Evolutionary conservation across 495 filamentous ascomycete species (phyloP).

Genomic region (Schizothecium vesticola): DNA sequence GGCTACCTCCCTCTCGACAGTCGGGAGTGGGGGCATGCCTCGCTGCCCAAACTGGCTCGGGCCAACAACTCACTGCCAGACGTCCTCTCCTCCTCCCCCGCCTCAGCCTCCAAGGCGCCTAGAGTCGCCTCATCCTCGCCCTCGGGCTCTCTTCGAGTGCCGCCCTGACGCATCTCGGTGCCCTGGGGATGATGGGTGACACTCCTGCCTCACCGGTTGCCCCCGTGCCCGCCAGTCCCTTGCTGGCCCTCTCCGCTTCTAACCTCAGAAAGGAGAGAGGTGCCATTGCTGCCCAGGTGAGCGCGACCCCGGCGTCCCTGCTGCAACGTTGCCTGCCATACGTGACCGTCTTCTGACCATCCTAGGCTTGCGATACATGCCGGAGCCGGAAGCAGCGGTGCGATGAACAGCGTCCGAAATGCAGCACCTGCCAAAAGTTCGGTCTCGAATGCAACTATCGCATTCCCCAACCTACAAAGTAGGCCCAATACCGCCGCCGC

Average conservation of each 20-base stretch:
- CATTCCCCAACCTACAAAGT: slow-evolving; percentile 60
- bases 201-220: slow-evolving; percentile 12
- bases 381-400: slow-evolving; percentile 83
- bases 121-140: not conserved
- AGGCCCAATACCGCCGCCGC: slow-evolving; percentile 28
- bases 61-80: not conserved
- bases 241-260: slow-evolving; percentile 2
- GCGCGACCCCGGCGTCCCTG: not conserved
- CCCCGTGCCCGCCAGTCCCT: slow-evolving; percentile 9
- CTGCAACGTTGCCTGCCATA: not conserved
- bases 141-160: not conserved
- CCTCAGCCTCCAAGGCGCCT: not conserved
- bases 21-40: slow-evolving; percentile 3
- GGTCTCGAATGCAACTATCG: slow-evolving; percentile 55
- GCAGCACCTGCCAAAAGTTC: slow-evolving; percentile 50
- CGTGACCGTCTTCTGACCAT: not conserved
- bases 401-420: slow-evolving; percentile 80
- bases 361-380: slow-evolving; percentile 73
- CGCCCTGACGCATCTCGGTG: not conserved
- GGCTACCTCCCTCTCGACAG: not conserved
- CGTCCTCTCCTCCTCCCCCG: not conserved
- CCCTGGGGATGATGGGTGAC: slow-evolving; percentile 15
- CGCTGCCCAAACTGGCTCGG: slow-evolving; percentile 2
- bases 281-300: slow-evolving; percentile 45
- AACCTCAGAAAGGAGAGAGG: slow-evolving; percentile 40